phyloP scores from a whole-genome alignment of 306 rosid genomes.

The Vigna angularis region DNA sequence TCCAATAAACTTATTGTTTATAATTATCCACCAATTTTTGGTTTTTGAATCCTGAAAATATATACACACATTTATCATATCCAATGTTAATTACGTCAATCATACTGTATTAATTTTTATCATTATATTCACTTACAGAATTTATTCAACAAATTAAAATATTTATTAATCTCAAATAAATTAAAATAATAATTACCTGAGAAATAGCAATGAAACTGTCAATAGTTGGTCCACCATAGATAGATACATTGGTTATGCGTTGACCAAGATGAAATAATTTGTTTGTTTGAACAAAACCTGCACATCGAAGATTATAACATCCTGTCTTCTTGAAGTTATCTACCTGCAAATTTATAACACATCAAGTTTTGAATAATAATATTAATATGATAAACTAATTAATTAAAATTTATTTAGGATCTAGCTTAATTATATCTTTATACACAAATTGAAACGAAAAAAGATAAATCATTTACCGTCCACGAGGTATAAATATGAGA shows the following conservation, averaged over 20 bases:
- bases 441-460: too few species aligned
- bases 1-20: background rate
- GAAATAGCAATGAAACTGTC: background rate
- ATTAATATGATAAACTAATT: too few species aligned
- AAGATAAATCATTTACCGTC: too few species aligned
- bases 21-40: constrained; percentile 8
- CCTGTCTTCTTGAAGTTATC: constrained; percentile 19
- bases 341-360: background rate
- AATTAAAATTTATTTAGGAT: too few species aligned
- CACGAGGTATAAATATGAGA: too few species aligned
- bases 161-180: too few species aligned
- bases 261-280: background rate
- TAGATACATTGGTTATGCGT: background rate
- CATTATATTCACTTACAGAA: too few species aligned
- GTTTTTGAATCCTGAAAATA: background rate
- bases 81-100: too few species aligned
- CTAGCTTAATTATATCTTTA: too few species aligned
- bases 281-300: too few species aligned
- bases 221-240: rapidly evolving
- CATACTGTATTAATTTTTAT: too few species aligned
- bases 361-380: background rate
- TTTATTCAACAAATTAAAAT: too few species aligned
- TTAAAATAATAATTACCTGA: background rate
- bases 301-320: background rate
- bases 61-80: background rate